These are phyloP conservation scores for Penicillium fimorum DNA, from an alignment of 495 filamentous ascomycete genomes.

Conservation along the genomic window DNA sequence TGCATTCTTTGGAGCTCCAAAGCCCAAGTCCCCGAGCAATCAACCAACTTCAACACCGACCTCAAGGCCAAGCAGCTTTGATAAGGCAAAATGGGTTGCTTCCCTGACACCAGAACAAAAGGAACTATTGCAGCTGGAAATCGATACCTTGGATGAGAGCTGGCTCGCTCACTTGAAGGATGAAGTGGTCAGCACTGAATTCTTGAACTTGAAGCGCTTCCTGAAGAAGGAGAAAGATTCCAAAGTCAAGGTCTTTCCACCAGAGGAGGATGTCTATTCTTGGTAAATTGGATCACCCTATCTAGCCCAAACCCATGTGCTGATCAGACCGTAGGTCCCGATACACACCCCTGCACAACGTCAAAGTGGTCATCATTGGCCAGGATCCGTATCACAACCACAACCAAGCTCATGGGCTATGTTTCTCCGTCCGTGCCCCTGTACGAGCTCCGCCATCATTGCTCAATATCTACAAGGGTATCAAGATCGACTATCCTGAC, in stretches of 20 bases:
- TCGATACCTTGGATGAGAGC: constrained; percentile 83
- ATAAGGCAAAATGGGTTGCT: constrained; percentile 84
- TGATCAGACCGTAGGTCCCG: constrained; percentile 61
- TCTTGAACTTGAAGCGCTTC: constrained; percentile 84
- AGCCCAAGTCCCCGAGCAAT: constrained; percentile 38
- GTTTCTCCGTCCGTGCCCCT: constrained; percentile 89
- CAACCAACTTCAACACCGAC: constrained; percentile 14
- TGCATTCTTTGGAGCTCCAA: constrained; percentile 62
- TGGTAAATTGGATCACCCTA: constrained; percentile 58
- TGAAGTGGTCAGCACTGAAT: constrained; percentile 71
- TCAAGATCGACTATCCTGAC: constrained; percentile 81
- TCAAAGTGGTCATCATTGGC: constrained; percentile 87
- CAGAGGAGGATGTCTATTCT: constrained; percentile 84
- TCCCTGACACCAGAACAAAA: constrained; percentile 79
- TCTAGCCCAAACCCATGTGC: constrained; percentile 6
- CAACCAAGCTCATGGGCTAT: constrained; percentile 94
- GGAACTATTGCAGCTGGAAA: constrained; percentile 79
- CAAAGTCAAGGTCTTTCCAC: constrained; percentile 79
- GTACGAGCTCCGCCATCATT: constrained; percentile 85
- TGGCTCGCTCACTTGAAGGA: constrained; percentile 88
- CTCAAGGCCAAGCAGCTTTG: constrained; percentile 56
- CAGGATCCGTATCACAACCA: constrained; percentile 96
- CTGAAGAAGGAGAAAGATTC: constrained; percentile 72
- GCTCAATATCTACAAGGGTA: constrained; percentile 83
- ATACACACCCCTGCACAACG: constrained; percentile 80